phyloP scores from a whole-genome alignment of 768 basidiomycete species.

The Lentinula guzmanii region DNA sequence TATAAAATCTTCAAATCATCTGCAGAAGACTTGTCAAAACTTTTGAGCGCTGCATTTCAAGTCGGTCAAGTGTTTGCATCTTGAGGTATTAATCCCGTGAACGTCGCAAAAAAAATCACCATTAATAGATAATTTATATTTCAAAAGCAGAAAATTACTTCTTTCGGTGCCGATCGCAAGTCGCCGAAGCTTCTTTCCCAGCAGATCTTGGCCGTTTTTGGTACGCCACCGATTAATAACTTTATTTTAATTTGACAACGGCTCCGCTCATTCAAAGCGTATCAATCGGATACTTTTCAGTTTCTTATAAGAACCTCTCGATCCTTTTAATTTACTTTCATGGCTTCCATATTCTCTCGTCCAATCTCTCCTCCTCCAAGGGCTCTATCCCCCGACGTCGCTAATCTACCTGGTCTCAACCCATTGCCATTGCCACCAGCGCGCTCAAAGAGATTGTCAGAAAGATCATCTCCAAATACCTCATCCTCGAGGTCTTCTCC shows the following conservation, averaged over 20 bases:
- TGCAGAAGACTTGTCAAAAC: too few relatives aligned
- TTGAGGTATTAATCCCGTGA: neutral
- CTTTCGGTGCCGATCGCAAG: neutral
- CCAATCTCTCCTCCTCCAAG: conserved; percentile 5
- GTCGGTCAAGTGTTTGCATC: neutral
- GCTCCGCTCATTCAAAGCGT: neutral
- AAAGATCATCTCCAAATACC: neutral
- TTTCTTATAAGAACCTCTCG: neutral
- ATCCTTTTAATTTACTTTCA: neutral
- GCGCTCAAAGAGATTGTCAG: neutral
- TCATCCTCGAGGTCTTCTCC: neutral
- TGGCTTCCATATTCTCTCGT: neutral
- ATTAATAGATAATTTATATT: neutral
- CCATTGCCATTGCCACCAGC: neutral
- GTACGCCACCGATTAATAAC: neutral
- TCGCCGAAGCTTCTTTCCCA: neutral
- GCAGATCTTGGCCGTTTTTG: neutral
- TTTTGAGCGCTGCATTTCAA: neutral
- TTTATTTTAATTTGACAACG: neutral
- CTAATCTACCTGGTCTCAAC: neutral
- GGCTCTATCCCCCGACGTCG: neutral
- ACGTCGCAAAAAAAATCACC: neutral
- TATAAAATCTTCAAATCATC: neutral
- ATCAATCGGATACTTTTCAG: neutral
- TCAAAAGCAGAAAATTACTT: neutral